phyloP scores from a whole-genome alignment of 352 stramenopile species.

The Pythium phragmitis region DNA sequence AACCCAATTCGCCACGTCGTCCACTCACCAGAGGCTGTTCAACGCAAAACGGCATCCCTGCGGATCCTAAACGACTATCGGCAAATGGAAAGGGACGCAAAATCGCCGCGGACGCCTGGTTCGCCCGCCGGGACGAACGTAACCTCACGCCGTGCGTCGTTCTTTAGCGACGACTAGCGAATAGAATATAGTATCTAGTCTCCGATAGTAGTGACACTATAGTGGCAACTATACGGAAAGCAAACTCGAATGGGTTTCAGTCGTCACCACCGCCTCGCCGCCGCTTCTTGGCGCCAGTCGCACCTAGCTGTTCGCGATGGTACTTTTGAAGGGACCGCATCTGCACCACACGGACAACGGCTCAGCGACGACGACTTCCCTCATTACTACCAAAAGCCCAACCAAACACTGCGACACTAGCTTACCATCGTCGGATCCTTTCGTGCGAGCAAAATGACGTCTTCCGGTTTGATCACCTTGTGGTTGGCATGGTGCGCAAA shows the following conservation, averaged over 20 bases:
- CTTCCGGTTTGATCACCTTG: conserved; percentile 74
- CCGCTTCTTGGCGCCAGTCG: conserved; percentile 28
- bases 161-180: conserved; percentile 21
- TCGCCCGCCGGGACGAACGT: conserved; percentile 13
- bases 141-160: conserved; percentile 18
- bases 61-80: conserved; percentile 68
- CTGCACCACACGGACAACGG: conserved; percentile 24
- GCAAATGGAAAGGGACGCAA: conserved; percentile 50
- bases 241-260: background rate
- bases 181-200: background rate
- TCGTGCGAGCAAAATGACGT: conserved; percentile 62
- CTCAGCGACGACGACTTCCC: no score
- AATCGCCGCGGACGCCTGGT: conserved; percentile 18
- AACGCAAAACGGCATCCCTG: conserved; percentile 60
- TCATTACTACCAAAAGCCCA: background rate
- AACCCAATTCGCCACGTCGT: conserved; percentile 53
- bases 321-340: conserved; percentile 56
- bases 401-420: background rate
- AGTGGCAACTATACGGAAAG: no score
- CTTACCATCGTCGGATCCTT: conserved; percentile 58
- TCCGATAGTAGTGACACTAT: background rate
- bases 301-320: conserved; percentile 45
- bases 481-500: conserved; percentile 70
- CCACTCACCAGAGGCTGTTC: conserved; percentile 53
- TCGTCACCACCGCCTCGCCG: conserved; percentile 28